Evolutionary conservation across 305 asterid species (phyloP).

Genomic region (Ilex paraguariensis): DNA sequence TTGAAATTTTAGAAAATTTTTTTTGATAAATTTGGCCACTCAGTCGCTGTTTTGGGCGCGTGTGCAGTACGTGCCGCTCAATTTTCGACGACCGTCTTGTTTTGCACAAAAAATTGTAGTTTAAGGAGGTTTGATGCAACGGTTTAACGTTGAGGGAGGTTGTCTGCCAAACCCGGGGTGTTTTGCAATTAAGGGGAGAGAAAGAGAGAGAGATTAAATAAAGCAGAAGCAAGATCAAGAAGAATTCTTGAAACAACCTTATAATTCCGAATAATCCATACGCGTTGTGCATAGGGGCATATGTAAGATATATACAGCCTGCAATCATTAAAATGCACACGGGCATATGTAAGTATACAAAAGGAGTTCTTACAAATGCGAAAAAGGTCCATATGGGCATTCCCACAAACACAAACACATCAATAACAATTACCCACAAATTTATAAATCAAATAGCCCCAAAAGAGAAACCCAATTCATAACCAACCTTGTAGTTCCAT

Average conservation of each 20-base stretch:
- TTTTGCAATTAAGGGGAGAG: too few relatives aligned
- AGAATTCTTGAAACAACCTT: slow-evolving; percentile 42
- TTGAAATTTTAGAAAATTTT: too few relatives aligned
- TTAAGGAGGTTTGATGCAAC: too few relatives aligned
- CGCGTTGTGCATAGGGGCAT: slow-evolving; percentile 5
- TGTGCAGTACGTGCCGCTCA: too few relatives aligned
- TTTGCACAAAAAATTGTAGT: too few relatives aligned
- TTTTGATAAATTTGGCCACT: too few relatives aligned
- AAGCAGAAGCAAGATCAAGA: slow-evolving; percentile 1
- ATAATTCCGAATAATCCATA: slow-evolving; percentile 73
- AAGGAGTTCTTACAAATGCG: not conserved
- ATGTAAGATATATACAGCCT: slow-evolving; percentile 77
- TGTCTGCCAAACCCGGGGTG: too few relatives aligned
- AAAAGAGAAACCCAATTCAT: not conserved
- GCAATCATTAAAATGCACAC: slow-evolving; percentile 7
- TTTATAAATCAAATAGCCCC: too few relatives aligned
- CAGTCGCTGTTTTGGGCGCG: too few relatives aligned
- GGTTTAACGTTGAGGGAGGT: too few relatives aligned
- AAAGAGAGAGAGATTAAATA: not conserved
- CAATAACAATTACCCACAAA: not conserved
- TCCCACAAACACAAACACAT: not conserved
- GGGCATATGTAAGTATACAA: not conserved
- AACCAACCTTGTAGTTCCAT: slow-evolving; percentile 78
- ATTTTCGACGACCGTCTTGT: too few relatives aligned
- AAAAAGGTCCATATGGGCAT: not conserved